A percentile compares a stretch with the other conserved stretches of the same genome.
These are phyloP conservation scores for Amborella trichopoda DNA, from an alignment of 164 flowering plant genomes.

Conservation along the genomic window DNA sequence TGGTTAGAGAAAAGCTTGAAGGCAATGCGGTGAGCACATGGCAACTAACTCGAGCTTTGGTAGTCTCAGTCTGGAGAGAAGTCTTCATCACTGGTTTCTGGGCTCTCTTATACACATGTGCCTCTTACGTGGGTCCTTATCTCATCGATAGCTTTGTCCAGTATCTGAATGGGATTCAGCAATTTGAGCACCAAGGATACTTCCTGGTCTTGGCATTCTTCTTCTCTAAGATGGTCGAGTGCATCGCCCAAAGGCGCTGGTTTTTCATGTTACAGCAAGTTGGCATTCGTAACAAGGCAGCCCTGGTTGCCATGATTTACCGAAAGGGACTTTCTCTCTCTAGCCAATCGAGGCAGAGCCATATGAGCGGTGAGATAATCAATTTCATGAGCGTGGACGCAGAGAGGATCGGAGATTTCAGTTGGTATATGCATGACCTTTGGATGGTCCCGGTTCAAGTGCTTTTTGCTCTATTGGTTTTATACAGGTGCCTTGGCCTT, in stretches of 20 bases:
- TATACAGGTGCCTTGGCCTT: constrained; percentile 26
- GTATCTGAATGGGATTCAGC: constrained; percentile 16
- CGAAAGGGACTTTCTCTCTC: constrained; percentile 25
- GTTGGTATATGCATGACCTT: constrained; percentile 29
- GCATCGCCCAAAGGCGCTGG: constrained; percentile 19
- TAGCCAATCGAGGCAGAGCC: constrained; percentile 7
- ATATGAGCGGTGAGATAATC: constrained; percentile 39
- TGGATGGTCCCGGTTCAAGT: constrained; percentile 35
- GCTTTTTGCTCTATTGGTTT: constrained; percentile 22
- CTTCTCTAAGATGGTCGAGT: constrained; percentile 17
- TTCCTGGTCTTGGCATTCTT: constrained; percentile 11
- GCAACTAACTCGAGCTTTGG: constrained; percentile 7
- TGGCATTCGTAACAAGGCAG: constrained; percentile 19
- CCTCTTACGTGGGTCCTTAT: constrained; percentile 22
- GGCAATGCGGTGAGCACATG: not conserved
- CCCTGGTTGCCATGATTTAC: constrained; percentile 22
- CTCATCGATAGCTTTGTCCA: constrained; percentile 22
- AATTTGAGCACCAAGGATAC: constrained; percentile 17
- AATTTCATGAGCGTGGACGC: constrained; percentile 47
- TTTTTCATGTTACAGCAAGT: constrained; percentile 14
- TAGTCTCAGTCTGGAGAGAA: constrained; percentile 13
- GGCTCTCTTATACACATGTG: constrained; percentile 10
- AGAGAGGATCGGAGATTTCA: constrained; percentile 27
- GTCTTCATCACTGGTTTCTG: constrained; percentile 9
- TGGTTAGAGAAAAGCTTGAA: not conserved